Evolutionary conservation across 495 filamentous ascomycete species (phyloP), one percentile per base, ranked within the genome.

Genomic region (Hypoxylon subgilvum): DNA sequence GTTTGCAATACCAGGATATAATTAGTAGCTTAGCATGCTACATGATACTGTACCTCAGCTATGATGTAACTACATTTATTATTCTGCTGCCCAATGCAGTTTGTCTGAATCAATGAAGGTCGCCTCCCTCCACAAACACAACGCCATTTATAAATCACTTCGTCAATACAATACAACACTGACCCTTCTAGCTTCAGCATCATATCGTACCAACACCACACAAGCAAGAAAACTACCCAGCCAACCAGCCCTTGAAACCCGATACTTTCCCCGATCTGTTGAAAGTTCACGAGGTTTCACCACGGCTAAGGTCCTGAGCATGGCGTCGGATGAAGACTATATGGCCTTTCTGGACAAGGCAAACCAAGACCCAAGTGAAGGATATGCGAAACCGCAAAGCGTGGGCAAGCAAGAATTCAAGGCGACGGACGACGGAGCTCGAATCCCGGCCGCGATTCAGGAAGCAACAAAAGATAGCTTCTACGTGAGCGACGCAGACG

Each of bases 251-350:
- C 34, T 14, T 12, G 39, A 3, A 59, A 57, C 14, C 36, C 45
- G 4, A 61, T 35, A 31, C 43, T 36, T n/a, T 39, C n/a, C 23
- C 35, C 40, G 12, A 46, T 17, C 13, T 2, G 18, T 30, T 14
- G 12, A 17, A 14, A 54, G 34, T 2, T 27, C 18, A 36, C 56
- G 43, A 30, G 46, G 31, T 47, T 55, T 63, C 48, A 61, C 57
- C 23, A 70, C 66, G 34, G 52, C 57, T 28, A 44, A 12, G 14
- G 17, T 42, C 9, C 38, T 48, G 3, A 78, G 57, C 4, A 92
- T 91, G 87, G 82, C 86, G 14, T 87, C 87, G 16, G 91, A 96
- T 77, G 84, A 88, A 42, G 85, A 85, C 61, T 96, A 95, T 79
- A 79, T 83, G 71, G 75, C 84, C 63, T 95, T 96, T 69, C 78